phyloP scores from a whole-genome alignment of 2,329 filamentous ascomycete genomes.

The Aspergillus eucalypticola region DNA sequence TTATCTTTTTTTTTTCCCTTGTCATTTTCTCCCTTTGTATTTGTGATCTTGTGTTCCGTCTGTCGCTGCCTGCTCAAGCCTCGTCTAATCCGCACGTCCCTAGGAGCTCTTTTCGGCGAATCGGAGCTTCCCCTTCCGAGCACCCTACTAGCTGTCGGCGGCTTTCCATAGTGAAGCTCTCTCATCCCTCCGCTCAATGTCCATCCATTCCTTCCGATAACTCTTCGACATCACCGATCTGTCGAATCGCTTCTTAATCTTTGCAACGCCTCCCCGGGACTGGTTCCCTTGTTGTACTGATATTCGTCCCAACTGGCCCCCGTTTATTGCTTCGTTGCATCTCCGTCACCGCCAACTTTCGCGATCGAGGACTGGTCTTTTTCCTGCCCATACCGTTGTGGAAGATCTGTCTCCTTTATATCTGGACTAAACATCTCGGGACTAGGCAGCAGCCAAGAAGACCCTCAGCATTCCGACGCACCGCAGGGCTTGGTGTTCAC shows the following conservation, averaged over 20 bases:
- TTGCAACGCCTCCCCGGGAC: background rate
- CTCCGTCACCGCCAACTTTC: background rate
- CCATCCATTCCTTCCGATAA: slow-evolving; percentile 16
- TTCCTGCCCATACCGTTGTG: background rate
- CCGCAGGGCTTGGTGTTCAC: slow-evolving; percentile 25
- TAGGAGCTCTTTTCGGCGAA: slow-evolving; percentile 24
- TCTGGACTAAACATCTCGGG: slow-evolving; percentile 8
- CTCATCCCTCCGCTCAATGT: slow-evolving; percentile 14
- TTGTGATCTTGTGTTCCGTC: background rate
- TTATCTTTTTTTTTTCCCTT: too few relatives aligned
- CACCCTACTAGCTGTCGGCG: slow-evolving; percentile 20
- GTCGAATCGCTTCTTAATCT: slow-evolving; percentile 6
- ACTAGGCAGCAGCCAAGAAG: slow-evolving; percentile 28
- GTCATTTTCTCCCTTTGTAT: slow-evolving; percentile 3
- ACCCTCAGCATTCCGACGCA: slow-evolving; percentile 30
- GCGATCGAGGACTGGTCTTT: background rate
- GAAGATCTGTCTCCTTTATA: slow-evolving; percentile 23
- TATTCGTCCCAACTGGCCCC: slow-evolving; percentile 2
- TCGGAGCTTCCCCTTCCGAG: slow-evolving; percentile 27
- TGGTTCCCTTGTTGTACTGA: background rate
- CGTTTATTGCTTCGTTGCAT: background rate
- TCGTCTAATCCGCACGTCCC: slow-evolving; percentile 20
- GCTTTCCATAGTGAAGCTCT: slow-evolving; percentile 17
- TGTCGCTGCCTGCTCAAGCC: slow-evolving; percentile 4
- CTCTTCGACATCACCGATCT: slow-evolving; percentile 10